Percentiles rank a stretch among this genome's conserved stretches.
phyloP scores from a whole-genome alignment of 1,284 basidiomycete species.

The Trametes pubescens region DNA sequence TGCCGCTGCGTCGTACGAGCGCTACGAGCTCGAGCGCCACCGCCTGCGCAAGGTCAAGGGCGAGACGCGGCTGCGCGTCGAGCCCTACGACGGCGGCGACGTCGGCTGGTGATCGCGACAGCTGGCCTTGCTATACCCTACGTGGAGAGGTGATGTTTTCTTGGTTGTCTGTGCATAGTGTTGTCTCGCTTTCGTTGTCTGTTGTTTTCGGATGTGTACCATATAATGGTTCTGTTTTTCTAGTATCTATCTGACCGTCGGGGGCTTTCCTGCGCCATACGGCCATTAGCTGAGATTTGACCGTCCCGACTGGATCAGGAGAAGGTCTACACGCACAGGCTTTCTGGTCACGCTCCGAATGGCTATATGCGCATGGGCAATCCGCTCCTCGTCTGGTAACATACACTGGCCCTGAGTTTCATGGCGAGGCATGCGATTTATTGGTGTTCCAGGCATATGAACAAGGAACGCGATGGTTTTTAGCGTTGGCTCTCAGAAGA shows the following conservation, averaged over 20 bases:
- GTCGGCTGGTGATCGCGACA: constrained; percentile 67
- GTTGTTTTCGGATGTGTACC: constrained; percentile 5
- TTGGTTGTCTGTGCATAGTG: background rate
- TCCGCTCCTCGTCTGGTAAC: no score
- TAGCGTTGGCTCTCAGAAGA: no score
- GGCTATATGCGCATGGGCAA: no score
- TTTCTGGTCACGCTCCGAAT: no score
- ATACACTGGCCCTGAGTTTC: no score
- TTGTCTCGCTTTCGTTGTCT: constrained; percentile 14
- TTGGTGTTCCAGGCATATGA: no score
- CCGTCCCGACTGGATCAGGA: no score
- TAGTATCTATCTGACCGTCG: background rate
- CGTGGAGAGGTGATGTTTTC: background rate
- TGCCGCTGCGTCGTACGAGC: constrained; percentile 79
- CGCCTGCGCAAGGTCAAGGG: constrained; percentile 73
- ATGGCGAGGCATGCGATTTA: no score
- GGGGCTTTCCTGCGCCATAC: no score
- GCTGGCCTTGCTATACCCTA: background rate
- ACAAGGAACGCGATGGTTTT: no score
- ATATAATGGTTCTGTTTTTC: background rate
- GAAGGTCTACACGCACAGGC: no score
- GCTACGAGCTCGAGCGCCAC: constrained; percentile 82
- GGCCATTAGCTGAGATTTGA: no score
- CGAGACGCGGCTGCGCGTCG: constrained; percentile 59
- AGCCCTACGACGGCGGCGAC: constrained; percentile 69